These are phyloP conservation scores for Cercospora sojina DNA, from an alignment of 2,329 filamentous ascomycete genomes.

Conservation along the genomic window DNA sequence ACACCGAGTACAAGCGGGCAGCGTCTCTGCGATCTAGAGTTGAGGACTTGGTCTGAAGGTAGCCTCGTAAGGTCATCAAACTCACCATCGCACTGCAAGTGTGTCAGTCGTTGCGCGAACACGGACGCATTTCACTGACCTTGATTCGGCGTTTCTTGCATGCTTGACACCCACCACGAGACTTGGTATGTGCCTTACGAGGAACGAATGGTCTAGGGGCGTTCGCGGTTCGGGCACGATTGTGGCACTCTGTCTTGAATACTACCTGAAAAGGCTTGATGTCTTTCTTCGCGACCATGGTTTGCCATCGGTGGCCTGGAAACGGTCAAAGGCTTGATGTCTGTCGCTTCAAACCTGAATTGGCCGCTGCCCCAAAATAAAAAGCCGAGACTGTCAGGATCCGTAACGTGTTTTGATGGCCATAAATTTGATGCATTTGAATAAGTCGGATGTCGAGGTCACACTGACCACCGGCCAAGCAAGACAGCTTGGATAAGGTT, in stretches of 20 bases:
- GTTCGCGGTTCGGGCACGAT: background rate
- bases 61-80: background rate
- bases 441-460: background rate
- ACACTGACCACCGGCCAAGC: background rate
- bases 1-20: background rate
- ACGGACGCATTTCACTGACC: background rate
- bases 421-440: background rate
- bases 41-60: background rate
- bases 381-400: background rate
- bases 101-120: background rate
- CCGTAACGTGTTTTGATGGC: background rate
- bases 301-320: background rate
- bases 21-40: background rate
- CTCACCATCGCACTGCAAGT: background rate
- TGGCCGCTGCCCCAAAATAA: background rate
- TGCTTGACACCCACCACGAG: conserved; percentile 9
- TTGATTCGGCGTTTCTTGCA: conserved; percentile 17
- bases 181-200: conserved; percentile 16
- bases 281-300: conserved; percentile 1
- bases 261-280: conserved; percentile 9
- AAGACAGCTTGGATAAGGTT: conserved; percentile 1
- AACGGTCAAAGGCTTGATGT: background rate
- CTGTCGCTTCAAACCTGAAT: background rate
- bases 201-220: conserved; percentile 1
- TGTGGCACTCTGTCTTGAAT: conserved; percentile 5